Evolutionary conservation across 345 rosid species (phyloP).

Genomic region (Melaleuca quinquenervia): DNA sequence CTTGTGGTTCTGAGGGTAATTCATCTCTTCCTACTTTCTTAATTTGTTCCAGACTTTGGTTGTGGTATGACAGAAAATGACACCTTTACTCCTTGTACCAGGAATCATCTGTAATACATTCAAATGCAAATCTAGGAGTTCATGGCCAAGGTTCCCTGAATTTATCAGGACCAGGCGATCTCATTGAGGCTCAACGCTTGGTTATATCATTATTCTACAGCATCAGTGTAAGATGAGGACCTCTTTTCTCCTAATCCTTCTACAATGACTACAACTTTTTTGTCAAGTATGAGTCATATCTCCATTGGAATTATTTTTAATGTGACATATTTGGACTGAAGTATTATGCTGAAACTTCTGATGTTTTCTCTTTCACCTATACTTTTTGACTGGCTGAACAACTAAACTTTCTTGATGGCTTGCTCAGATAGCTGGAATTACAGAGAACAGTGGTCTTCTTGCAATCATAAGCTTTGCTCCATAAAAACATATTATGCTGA

Average conservation of each 20-base stretch:
- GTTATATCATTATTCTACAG: conserved; percentile 46
- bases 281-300: neutral
- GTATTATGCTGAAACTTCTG: neutral
- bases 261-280: neutral
- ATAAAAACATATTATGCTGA: neutral
- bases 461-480: neutral
- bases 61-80: neutral
- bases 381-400: neutral
- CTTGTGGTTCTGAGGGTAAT: conserved; percentile 55
- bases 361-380: neutral
- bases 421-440: neutral
- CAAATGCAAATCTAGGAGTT: conserved; percentile 68
- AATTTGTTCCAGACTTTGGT: neutral
- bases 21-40: neutral
- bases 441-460: neutral
- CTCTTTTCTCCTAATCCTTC: neutral
- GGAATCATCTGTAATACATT: conserved; percentile 61
- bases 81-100: conserved; percentile 6
- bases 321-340: neutral
- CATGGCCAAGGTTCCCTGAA: conserved; percentile 62
- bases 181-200: conserved; percentile 55
- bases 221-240: conserved; percentile 40
- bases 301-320: neutral
- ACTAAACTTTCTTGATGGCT: neutral
- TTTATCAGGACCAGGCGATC: conserved; percentile 58